These are phyloP conservation scores for Phytophthora capsici DNA, from an alignment of 352 stramenopile genomes.

Conservation along the genomic window DNA sequence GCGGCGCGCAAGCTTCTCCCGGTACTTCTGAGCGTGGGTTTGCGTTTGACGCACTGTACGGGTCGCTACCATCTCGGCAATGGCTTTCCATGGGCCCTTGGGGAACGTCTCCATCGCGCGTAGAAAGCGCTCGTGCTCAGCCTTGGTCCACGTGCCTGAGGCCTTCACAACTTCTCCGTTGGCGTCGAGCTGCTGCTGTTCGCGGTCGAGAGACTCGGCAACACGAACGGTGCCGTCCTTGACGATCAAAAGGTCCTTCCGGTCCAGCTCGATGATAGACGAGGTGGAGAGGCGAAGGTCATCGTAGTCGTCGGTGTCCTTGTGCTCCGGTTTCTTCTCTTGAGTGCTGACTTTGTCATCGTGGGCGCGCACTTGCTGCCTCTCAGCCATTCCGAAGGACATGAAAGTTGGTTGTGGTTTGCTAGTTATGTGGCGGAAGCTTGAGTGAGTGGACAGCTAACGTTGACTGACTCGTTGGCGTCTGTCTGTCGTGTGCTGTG, in stretches of 20 bases:
- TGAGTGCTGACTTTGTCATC: constrained; percentile 19
- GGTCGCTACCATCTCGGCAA: constrained; percentile 70
- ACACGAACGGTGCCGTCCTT: constrained; percentile 76
- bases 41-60: constrained; percentile 73
- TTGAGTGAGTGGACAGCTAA: constrained; percentile 14
- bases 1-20: constrained; percentile 63
- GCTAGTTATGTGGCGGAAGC: constrained; percentile 17
- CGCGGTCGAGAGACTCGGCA: constrained; percentile 57
- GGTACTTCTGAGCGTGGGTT: constrained; percentile 75
- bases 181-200: constrained; percentile 59
- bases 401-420: constrained; percentile 18
- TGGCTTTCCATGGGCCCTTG: constrained; percentile 69
- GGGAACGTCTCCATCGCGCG: constrained; percentile 62
- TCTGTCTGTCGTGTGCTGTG: constrained; percentile 21
- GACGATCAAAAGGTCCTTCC: constrained; percentile 78
- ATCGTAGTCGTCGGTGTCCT: constrained; percentile 22
- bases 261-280: constrained; percentile 59
- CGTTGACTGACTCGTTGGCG: constrained; percentile 25
- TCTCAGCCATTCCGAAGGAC: constrained; percentile 39
- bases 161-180: constrained; percentile 66
- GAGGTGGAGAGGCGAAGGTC: constrained; percentile 37
- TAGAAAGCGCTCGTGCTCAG: constrained; percentile 69
- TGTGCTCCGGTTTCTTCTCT: constrained; percentile 23
- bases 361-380: constrained; percentile 23
- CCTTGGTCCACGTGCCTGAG: constrained; percentile 62